Conservation (phyloP, 257 asterid genomes). For the Solanum bulbocastanum region DNA sequence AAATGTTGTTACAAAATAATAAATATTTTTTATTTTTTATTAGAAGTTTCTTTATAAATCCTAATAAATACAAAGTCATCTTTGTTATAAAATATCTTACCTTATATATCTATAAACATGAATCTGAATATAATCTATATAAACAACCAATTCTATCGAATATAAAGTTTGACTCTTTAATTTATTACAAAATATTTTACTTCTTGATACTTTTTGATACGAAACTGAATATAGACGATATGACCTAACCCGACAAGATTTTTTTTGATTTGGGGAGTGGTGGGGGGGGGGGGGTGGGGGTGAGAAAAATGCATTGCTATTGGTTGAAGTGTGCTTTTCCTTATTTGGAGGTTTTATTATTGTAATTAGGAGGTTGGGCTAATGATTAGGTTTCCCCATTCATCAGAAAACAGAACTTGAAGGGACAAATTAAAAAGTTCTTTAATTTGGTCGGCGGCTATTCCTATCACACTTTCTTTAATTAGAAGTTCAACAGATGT, state of each 20-base stretch:
- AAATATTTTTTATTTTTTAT: background rate
- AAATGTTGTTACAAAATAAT: rapidly evolving
- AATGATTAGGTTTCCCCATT: conserved; percentile 38
- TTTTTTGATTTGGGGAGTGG: background rate
- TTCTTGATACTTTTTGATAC: background rate
- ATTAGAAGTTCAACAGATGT: background rate
- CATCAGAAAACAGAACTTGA: conserved; percentile 7
- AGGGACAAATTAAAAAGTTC: background rate
- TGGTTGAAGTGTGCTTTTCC: background rate
- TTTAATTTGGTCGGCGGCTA: conserved; percentile 21
- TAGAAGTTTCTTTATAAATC: background rate
- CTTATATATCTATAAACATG: background rate
- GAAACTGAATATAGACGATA: background rate
- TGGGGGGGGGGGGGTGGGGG: background rate
- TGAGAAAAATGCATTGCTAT: background rate
- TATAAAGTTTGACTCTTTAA: background rate
- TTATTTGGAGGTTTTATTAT: background rate
- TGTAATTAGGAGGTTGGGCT: conserved; percentile 13
- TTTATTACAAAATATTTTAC: background rate
- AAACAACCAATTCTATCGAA: background rate
- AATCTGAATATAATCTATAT: background rate
- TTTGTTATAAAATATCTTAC: background rate
- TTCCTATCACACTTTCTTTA: background rate
- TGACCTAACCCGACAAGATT: background rate
- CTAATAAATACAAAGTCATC: rapidly evolving